phyloP scores from a whole-genome alignment of 495 filamentous ascomycete species.

The Trichocladium antarcticum region DNA sequence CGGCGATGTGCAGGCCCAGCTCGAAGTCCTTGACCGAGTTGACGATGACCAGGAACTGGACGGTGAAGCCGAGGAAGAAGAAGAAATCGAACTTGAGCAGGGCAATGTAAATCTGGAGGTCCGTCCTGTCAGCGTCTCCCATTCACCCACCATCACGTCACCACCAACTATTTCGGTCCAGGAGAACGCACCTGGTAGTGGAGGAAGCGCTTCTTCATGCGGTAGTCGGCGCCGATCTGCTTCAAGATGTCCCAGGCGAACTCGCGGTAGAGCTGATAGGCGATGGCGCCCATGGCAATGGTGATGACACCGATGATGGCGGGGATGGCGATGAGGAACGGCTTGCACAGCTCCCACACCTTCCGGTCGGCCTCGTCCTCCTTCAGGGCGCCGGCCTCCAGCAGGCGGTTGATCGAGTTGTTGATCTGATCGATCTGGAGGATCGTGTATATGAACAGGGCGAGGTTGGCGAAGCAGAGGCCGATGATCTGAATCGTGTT shows the following conservation, averaged over 20 bases:
- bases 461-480: constrained; percentile 81
- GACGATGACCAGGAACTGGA: constrained; percentile 93
- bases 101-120: constrained; percentile 79
- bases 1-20: constrained; percentile 75
- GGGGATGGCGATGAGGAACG: constrained; percentile 76
- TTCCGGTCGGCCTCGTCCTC: constrained; percentile 28
- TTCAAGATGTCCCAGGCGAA: constrained; percentile 99
- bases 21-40: constrained; percentile 56
- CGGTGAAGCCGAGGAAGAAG: constrained; percentile 97
- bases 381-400: constrained; percentile 19
- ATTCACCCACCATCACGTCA: too few relatives aligned
- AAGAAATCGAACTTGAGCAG: constrained; percentile 99
- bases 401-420: constrained; percentile 49
- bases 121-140: too few relatives aligned
- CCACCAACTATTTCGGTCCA: too few relatives aligned
- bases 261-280: constrained; percentile 94
- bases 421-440: constrained; percentile 85
- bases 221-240: constrained; percentile 93
- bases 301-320: constrained; percentile 69
- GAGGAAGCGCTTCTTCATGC: constrained; percentile 92
- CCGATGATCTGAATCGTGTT: constrained; percentile 99
- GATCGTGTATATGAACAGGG: constrained; percentile 79
- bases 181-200: constrained; percentile 70
- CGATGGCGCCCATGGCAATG: constrained; percentile 57
- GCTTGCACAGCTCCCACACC: constrained; percentile 57